phyloP scores from a whole-genome alignment of 2,329 filamentous ascomycete species.

The Chrysoporthe austroafricana region DNA sequence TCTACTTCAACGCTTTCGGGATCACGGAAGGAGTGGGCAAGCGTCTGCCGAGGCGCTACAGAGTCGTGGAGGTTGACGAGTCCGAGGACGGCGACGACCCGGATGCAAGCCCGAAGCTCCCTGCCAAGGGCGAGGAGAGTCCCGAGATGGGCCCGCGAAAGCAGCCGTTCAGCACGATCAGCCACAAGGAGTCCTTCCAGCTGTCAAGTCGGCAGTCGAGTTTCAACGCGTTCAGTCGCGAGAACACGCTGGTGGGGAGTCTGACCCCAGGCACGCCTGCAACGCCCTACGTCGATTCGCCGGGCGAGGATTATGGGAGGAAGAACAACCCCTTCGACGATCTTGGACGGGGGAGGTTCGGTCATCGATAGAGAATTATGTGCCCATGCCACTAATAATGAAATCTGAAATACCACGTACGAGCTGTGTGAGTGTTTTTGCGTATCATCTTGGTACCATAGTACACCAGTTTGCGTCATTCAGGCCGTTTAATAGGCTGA shows the following conservation, averaged over 20 bases:
- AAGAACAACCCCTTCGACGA: conserved; percentile 27
- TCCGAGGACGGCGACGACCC: conserved; percentile 8
- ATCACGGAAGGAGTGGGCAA: conserved; percentile 25
- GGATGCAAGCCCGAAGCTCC: neutral
- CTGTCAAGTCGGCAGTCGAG: neutral
- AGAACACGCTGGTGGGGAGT: conserved; percentile 19
- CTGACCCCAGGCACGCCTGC: conserved; percentile 9
- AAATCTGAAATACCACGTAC: neutral
- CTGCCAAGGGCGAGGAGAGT: conserved; percentile 6
- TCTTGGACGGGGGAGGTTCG: neutral
- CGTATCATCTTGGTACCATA: no score
- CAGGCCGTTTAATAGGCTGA: no score
- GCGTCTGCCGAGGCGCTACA: conserved; percentile 24
- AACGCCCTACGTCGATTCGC: conserved; percentile 13
- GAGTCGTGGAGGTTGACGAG: conserved; percentile 19
- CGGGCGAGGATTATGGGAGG: conserved; percentile 6
- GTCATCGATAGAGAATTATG: neutral
- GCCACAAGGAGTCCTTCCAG: conserved; percentile 4
- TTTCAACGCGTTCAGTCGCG: conserved; percentile 7
- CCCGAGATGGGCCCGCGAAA: conserved; percentile 14
- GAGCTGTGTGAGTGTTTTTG: no score
- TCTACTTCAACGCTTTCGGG: conserved; percentile 25
- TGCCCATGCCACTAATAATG: neutral
- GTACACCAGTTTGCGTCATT: no score
- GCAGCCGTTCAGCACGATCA: conserved; percentile 9